Evolutionary conservation across 768 basidiomycete species (phyloP).

Genomic region (Lactarius quietus): DNA sequence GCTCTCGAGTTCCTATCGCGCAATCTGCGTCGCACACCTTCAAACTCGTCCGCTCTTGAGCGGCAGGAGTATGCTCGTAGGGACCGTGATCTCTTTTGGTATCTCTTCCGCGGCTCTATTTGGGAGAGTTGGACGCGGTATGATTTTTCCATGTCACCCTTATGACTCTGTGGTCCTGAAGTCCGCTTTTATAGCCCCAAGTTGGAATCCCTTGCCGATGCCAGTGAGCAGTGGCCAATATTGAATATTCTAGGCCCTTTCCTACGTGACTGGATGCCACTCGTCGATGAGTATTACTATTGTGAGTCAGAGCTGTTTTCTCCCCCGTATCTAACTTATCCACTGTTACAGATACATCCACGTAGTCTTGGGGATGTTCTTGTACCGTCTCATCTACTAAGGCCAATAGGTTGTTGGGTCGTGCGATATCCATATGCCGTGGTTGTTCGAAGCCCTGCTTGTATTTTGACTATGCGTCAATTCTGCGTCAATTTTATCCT

Average conservation of each 20-base stretch:
- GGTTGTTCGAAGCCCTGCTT: background rate
- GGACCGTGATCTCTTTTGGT: slow-evolving; percentile 81
- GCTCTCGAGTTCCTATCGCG: slow-evolving; percentile 71
- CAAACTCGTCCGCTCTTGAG: slow-evolving; percentile 60
- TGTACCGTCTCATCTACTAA: slow-evolving; percentile 2
- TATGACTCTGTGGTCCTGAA: slow-evolving; percentile 9
- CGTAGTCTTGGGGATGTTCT: slow-evolving; percentile 9
- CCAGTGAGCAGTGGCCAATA: slow-evolving; percentile 53
- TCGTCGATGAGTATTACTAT: slow-evolving; percentile 90
- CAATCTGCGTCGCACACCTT: slow-evolving; percentile 63
- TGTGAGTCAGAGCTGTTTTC: slow-evolving; percentile 48
- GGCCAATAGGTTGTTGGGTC: slow-evolving; percentile 1
- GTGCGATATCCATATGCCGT: slow-evolving; percentile 16
- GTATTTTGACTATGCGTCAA: no score
- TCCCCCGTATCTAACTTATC: background rate
- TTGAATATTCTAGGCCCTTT: slow-evolving; percentile 67
- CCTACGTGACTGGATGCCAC: slow-evolving; percentile 80
- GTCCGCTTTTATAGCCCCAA: slow-evolving; percentile 53
- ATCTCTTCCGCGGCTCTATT: slow-evolving; percentile 79
- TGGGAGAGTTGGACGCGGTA: slow-evolving; percentile 80
- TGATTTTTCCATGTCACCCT: slow-evolving; percentile 10
- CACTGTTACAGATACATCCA: slow-evolving; percentile 21
- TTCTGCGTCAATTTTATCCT: background rate
- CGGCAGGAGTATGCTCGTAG: slow-evolving; percentile 76
- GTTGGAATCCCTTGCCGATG: slow-evolving; percentile 58